phyloP scores from a whole-genome alignment of 352 stramenopile genomes.

The Pythium volutum region DNA sequence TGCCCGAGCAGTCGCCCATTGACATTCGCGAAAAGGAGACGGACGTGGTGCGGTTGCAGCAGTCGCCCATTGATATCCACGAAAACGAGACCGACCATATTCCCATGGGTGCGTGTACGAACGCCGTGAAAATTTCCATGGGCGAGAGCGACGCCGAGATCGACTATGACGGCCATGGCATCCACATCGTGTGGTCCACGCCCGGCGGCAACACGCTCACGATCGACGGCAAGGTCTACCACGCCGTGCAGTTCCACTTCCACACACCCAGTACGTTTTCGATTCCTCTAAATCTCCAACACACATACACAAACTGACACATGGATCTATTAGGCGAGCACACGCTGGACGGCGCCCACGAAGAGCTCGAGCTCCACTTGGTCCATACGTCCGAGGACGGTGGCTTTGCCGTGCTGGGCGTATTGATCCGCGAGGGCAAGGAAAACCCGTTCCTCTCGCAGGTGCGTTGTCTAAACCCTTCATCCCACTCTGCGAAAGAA shows the following conservation, averaged over 20 bases:
- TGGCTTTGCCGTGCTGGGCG: conserved; percentile 46
- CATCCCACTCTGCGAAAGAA: neutral
- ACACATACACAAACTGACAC: too few species aligned
- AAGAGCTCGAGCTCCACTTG: conserved; percentile 64
- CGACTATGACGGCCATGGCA: conserved; percentile 8
- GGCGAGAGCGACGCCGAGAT: conserved; percentile 8
- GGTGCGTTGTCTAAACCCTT: neutral
- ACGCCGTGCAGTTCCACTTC: conserved; percentile 35
- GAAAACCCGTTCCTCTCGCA: conserved; percentile 16
- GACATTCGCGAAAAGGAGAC: neutral
- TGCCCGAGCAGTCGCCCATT: neutral
- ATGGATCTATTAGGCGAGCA: conserved; percentile 46
- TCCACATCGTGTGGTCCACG: neutral
- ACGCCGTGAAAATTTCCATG: conserved; percentile 4
- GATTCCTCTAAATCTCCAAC: neutral
- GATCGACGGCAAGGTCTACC: conserved; percentile 27
- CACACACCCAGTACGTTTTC: conserved; percentile 58
- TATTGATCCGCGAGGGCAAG: conserved; percentile 54
- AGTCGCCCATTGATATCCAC: conserved; percentile 23
- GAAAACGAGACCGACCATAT: neutral
- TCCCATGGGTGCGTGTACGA: neutral
- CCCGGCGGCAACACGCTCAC: conserved; percentile 17
- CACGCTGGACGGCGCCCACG: conserved; percentile 51
- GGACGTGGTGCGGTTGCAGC: neutral
- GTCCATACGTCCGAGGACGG: conserved; percentile 61